Base-by-base conservation (phyloP, 768 basidiomycete genomes). In the Exsudoporus frostii region DNA sequence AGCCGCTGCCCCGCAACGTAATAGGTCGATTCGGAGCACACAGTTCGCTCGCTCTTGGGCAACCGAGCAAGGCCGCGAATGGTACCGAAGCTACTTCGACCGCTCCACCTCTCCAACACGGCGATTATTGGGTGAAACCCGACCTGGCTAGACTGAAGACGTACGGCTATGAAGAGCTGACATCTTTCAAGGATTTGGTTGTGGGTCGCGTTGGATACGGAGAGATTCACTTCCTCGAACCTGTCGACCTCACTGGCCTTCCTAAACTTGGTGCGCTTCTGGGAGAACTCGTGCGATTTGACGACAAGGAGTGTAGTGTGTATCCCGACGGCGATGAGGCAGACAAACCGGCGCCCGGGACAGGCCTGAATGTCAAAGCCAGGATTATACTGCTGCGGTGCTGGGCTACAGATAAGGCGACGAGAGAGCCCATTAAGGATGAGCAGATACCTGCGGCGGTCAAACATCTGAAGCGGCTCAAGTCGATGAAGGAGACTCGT, bases 161-260 rank as follows among this genome's bases (percentile, higher is more conserved):
- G 51, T 75, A 80, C 24, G 82, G 89, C 19, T 84, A 87, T 64
- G 82, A 86, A 58, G 83, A 92, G 50, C 74, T 98, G 24, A 81
- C 82, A 7, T 73, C 84, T 17, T 85, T 94, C 64, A 73, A 80
- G 51, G 84, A 84, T 57, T 83, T 99, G 60, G 78, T 87, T 20
- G 92, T 97, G 40, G 93, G 94, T 9, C 87, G 96, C n/a, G 81
- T 86, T 50, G 93, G 94, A 33, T 96, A 86, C 62, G 97, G 97
- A 30, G 81, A 93, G 69, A 86, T 98, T 57, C 73, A 80, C 68
- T 80, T 96, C 85, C 75, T 80, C 69, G 77, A 90, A 73, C 76
- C 88, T 57, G 84, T 91, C 32, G 93, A 98, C 65, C 80, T 99
- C 52, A 97, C 94, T 24, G 85, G 87, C 22, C 74, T 96, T 44